Conservation (phyloP, 2,329 filamentous ascomycete species). For the Aquanectria penicillioides region DNA sequence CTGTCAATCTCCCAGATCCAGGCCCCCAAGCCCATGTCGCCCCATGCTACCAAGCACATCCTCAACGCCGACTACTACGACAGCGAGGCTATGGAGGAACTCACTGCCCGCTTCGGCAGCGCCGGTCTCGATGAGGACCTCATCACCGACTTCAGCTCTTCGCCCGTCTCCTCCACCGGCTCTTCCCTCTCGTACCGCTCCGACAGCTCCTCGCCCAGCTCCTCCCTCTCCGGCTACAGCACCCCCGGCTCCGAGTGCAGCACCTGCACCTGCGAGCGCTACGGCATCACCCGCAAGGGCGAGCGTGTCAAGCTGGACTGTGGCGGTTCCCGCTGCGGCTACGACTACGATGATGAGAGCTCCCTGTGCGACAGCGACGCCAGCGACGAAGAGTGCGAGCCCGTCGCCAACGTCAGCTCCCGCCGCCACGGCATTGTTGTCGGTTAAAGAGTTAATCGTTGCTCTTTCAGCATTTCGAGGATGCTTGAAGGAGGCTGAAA, state of each 20-base stretch:
- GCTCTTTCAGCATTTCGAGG: slow-evolving; percentile 41
- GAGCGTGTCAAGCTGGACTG: slow-evolving; percentile 97
- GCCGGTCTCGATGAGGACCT: slow-evolving; percentile 67
- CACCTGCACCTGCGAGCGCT: slow-evolving; percentile 93
- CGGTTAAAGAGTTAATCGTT: slow-evolving; percentile 44
- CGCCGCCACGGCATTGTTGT: slow-evolving; percentile 74
- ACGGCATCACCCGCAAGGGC: slow-evolving; percentile 93
- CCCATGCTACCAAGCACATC: slow-evolving; percentile 87
- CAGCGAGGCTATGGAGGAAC: slow-evolving; percentile 78
- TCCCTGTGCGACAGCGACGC: slow-evolving; percentile 73
- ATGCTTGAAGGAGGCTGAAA: slow-evolving; percentile 38
- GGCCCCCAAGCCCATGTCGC: slow-evolving; percentile 88
- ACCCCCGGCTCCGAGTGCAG: slow-evolving; percentile 79
- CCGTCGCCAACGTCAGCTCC: slow-evolving; percentile 58
- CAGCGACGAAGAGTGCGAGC: slow-evolving; percentile 64
- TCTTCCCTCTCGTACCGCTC: slow-evolving; percentile 78
- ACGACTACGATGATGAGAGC: slow-evolving; percentile 74
- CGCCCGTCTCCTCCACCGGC: slow-evolving; percentile 73
- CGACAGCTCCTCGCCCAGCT: slow-evolving; percentile 79
- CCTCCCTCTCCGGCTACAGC: slow-evolving; percentile 80
- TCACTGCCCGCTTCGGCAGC: slow-evolving; percentile 78
- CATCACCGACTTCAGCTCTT: slow-evolving; percentile 64
- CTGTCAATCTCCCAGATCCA: slow-evolving; percentile 90
- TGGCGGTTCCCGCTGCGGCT: slow-evolving; percentile 87
- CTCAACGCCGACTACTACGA: slow-evolving; percentile 82